Evolutionary conservation across 495 filamentous ascomycete species (phyloP).

Genomic region (Staphylotrichum tortipilum): DNA sequence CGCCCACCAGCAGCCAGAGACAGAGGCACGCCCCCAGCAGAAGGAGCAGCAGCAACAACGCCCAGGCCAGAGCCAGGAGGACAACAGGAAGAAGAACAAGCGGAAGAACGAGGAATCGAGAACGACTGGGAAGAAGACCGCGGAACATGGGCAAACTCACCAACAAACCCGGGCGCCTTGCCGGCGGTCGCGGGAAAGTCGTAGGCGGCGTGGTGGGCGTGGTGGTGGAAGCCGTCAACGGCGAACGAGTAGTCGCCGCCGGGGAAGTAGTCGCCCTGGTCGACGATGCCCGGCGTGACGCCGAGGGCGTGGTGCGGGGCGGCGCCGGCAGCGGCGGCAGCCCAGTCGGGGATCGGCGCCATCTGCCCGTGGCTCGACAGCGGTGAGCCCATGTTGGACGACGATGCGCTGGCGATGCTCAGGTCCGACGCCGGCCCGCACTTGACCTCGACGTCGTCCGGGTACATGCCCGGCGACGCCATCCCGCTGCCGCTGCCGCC

Average conservation of each 20-base stretch:
- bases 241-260: constrained; percentile 49
- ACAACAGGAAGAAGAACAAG: constrained; percentile 25
- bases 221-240: constrained; percentile 37
- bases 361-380: constrained; percentile 56
- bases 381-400: constrained; percentile 76
- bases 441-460: constrained; percentile 36
- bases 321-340: too few relatives aligned
- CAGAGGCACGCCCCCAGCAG: too few relatives aligned
- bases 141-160: constrained; percentile 56
- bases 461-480: constrained; percentile 35
- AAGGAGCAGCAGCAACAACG: too few relatives aligned
- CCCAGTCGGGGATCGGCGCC: constrained; percentile 51
- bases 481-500: constrained; percentile 25
- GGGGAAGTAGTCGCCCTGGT: constrained; percentile 47
- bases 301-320: constrained; percentile 55
- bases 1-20: too few relatives aligned
- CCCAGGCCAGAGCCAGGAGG: too few relatives aligned
- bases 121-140: constrained; percentile 21
- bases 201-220: constrained; percentile 46
- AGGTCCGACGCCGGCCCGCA: constrained; percentile 48
- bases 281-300: constrained; percentile 58
- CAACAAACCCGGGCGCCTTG: constrained; percentile 54
- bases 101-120: constrained; percentile 12
- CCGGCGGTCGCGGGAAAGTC: constrained; percentile 53
- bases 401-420: constrained; percentile 70